Evolutionary conservation across 2,329 filamentous ascomycete genomes (phyloP).

Genomic region (Boeremia exigua): DNA sequence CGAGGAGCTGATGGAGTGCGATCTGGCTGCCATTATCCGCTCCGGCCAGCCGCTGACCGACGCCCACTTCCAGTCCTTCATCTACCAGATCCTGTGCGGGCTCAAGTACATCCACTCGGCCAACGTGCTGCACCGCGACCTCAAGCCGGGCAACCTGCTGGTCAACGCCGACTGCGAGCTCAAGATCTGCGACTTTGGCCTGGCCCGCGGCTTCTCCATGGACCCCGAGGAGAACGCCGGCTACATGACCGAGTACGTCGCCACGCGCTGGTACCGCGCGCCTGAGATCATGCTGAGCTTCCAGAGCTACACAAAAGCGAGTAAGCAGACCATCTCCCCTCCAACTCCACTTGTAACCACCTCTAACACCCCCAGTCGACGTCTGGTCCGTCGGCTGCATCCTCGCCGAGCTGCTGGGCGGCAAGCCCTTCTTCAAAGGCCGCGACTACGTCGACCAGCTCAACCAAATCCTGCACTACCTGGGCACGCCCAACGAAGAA

Average conservation of each 20-base stretch:
- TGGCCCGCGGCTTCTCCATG: slow-evolving; percentile 94
- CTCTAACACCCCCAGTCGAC: slow-evolving; percentile 85
- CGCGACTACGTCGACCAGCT: slow-evolving; percentile 99
- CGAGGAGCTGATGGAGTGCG: slow-evolving; percentile 99
- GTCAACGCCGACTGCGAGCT: slow-evolving; percentile 99
- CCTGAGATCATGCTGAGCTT: slow-evolving; percentile 99
- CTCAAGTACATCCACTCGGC: slow-evolving; percentile 99
- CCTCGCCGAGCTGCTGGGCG: slow-evolving; percentile 91
- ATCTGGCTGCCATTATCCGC: slow-evolving; percentile 95
- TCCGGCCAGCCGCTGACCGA: slow-evolving; percentile 97
- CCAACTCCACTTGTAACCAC: slow-evolving; percentile 6
- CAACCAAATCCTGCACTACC: slow-evolving; percentile 98
- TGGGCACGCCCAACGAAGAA: slow-evolving; percentile 95
- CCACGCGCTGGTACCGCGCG: slow-evolving; percentile 97
- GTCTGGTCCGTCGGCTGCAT: slow-evolving; percentile 99
- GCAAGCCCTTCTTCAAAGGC: slow-evolving; percentile 98
- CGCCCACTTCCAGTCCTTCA: slow-evolving; percentile 99
- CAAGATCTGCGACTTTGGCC: slow-evolving; percentile 98
- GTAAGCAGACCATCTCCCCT: slow-evolving; percentile 61
- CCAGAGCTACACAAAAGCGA: slow-evolving; percentile 99
- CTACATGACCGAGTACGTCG: slow-evolving; percentile 99
- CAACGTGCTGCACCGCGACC: slow-evolving; percentile 93
- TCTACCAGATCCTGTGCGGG: slow-evolving; percentile 99
- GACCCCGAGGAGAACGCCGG: slow-evolving; percentile 98
- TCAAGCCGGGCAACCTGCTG: slow-evolving; percentile 95